Percentiles rank a stretch among this genome's conserved stretches.
phyloP scores from a whole-genome alignment of 805 yeast species.

The Candida corydali region DNA sequence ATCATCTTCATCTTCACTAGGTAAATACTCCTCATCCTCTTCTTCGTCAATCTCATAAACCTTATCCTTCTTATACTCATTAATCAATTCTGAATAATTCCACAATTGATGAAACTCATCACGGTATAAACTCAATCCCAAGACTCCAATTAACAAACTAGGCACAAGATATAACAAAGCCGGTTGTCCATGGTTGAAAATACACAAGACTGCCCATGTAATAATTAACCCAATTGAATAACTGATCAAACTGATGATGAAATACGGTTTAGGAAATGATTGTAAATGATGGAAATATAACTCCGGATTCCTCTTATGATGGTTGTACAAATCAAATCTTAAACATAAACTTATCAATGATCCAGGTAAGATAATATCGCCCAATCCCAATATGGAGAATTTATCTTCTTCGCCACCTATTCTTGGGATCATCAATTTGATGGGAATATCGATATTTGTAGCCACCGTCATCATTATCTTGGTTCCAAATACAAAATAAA shows the following conservation, averaged over 20 bases:
- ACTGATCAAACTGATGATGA: constrained; percentile 39
- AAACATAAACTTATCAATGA: constrained; percentile 48
- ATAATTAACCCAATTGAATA: constrained; percentile 44
- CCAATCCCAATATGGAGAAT: constrained; percentile 53
- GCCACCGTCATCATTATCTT: constrained; percentile 64
- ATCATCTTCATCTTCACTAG: constrained; percentile 9
- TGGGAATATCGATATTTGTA: constrained; percentile 49
- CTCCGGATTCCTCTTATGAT: constrained; percentile 18
- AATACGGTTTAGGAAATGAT: constrained; percentile 42
- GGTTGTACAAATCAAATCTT: constrained; percentile 48
- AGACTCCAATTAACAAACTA: constrained; percentile 25
- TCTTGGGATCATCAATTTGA: constrained; percentile 44
- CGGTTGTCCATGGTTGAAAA: constrained; percentile 53
- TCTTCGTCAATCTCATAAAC: constrained; percentile 9
- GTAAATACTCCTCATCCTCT: constrained; percentile 12
- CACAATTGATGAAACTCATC: constrained; percentile 42
- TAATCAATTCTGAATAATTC: constrained; percentile 29
- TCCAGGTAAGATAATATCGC: constrained; percentile 65
- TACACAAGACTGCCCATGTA: constrained; percentile 39
- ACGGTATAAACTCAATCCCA: constrained; percentile 25
- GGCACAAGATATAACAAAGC: constrained; percentile 66
- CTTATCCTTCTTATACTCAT: constrained; percentile 12
- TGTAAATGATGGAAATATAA: constrained; percentile 36
- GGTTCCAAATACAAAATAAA: constrained; percentile 63
- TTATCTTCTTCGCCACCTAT: constrained; percentile 5